Evolutionary conservation across 331 rosid genomes (phyloP), one percentile per base, ranked within the genome.

Genomic region (Malus hybrid): DNA sequence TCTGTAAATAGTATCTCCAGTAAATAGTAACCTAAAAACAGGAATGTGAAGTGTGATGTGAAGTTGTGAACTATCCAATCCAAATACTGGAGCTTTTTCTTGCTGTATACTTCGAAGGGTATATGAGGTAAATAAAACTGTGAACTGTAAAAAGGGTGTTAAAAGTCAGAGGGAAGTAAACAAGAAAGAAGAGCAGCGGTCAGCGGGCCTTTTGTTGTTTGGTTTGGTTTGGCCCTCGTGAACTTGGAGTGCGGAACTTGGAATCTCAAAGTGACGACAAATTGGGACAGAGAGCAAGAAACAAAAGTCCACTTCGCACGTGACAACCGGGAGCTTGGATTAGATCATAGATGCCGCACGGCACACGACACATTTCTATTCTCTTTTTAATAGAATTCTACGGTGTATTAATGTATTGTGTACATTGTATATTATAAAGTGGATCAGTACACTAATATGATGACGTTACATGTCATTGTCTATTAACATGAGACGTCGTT

Each of bases 241-340:
- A 64, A 46, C 1, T 11, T 28, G 1, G 18, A 60, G 31, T 22
- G 18, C 11, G 31, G 3, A 24, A 11, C 31, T 32, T 36, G 31
- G 60, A 75, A 63, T 39, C 32, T 76, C 71, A 61, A 79, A 78
- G 74, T 56, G 71, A 29, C 69, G 6, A 48, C 32, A 28, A 78
- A 33, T 34, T 80, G 33, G 5, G 69, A 19, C 20, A 1, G 42
- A 36, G 54, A 73, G 22, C 16, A 48, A 22, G 36, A 78, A 84
- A 81, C 80, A 78, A 71, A 67, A 67, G 76, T 67, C 85, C 72
- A 66, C 52, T 61, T 71, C 70, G 16, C 85, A 74, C 70, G 80
- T 80, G 78, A 67, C 78, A 10, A 39, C 57, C 32, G 46, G 15
- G 44, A 6, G 6, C 19, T 22, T 60, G 15, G 50, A 44, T 44